Base-by-base conservation (phyloP, 2,329 filamentous ascomycete genomes). In the Zasmidium citrigriseum region DNA sequence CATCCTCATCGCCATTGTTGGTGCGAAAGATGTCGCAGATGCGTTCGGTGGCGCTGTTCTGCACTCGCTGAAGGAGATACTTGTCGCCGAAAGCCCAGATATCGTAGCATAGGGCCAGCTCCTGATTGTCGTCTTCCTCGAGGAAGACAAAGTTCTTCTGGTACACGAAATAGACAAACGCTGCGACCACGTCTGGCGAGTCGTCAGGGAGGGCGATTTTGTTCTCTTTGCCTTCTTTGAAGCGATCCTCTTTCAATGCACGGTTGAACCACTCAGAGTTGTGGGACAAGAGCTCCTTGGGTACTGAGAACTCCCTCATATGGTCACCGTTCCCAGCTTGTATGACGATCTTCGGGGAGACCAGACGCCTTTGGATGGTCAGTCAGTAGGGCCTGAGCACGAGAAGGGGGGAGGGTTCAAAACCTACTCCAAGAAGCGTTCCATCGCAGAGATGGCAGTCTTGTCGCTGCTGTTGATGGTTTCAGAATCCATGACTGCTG, bases 31-130 rank as follows among this genome's bases (percentile, higher is more conserved):
- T 14, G 22, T 34, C 2, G 23, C 51, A 46, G 2, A 29, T 27
- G 4, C 21, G 14, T 4, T 12, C 20, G 5, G 27, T 18, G 9
- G 44, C 52, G 14, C 14, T 38, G 20, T 48, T 21, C 20, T 55
- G 52, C 9, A 55, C 1, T 2, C 38, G 9, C 0, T 41, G 27
- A 1, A 48, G n/a, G 16, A 55, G 18, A n/a, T 27, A 44, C 20
- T 56, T 52, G n/a, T 56, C 54, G 34, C 47, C 48, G 18, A 56
- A 51, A 3, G n/a, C 29, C 34, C 54, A 56, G 12, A 52, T 27
- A 10, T 46, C 20, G 16, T 16, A n/a, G 25, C 16, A 38, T 5
- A 21, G 44, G 1, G 47, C 11, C 5, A 54, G n/a, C 22, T 54
- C 38, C n/a, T 24, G 23, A 24, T 38, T 7, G 16, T 21, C 24